These are phyloP conservation scores for Fusarium mangiferae DNA, from an alignment of 2,329 filamentous ascomycete genomes.

Conservation along the genomic window DNA sequence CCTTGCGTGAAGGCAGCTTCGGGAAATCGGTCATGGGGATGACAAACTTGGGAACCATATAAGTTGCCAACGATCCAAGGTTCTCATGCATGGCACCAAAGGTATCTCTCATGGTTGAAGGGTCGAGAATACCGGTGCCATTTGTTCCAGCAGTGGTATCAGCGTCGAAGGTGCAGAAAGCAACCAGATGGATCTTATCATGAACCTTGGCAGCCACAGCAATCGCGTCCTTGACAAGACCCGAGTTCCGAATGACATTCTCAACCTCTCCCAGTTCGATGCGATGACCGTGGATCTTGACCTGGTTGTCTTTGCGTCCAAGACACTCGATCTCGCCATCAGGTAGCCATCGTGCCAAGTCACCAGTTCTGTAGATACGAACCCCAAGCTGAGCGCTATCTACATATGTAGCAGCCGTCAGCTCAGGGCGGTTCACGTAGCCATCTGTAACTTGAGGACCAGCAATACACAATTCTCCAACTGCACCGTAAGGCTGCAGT, in stretches of 20 bases:
- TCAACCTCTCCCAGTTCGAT: slow-evolving; percentile 46
- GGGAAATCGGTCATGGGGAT: not conserved
- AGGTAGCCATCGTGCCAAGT: slow-evolving; percentile 31
- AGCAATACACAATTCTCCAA: not conserved
- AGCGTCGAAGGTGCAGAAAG: not conserved
- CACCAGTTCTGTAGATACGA: slow-evolving; percentile 23
- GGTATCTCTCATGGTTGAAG: not conserved
- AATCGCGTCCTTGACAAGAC: not conserved
- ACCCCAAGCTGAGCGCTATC: not conserved
- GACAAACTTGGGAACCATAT: not conserved
- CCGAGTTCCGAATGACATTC: not conserved
- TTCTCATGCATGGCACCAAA: not conserved
- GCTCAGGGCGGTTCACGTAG: not conserved
- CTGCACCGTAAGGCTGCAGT: not conserved
- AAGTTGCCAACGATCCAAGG: not conserved
- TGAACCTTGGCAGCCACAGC: not conserved
- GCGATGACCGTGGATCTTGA: slow-evolving; percentile 44
- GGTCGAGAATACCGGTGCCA: not conserved
- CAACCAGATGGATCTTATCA: not conserved
- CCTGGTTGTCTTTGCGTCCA: slow-evolving; percentile 42
- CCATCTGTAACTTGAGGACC: not conserved
- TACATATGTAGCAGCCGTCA: not conserved
- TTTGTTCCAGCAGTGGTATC: not conserved
- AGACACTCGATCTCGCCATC: slow-evolving; percentile 27
- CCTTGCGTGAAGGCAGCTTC: not conserved